Evolutionary conservation across 2,329 filamentous ascomycete genomes (phyloP).

Genomic region (Scytalidium lignicola): DNA sequence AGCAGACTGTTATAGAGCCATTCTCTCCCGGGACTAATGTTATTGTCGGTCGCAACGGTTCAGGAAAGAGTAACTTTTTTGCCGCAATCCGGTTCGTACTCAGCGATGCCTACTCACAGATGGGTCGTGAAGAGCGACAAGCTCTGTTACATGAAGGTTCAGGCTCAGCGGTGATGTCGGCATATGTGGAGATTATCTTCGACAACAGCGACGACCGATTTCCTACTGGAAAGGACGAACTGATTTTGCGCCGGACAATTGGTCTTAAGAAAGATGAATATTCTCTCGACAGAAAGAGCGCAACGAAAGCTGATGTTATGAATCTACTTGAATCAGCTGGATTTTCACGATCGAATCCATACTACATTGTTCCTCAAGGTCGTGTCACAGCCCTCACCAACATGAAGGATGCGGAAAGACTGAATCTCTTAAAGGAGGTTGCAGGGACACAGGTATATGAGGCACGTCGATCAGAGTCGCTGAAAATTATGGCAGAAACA

Average conservation of each 20-base stretch:
- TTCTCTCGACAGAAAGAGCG: constrained; percentile 93
- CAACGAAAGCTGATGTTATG: constrained; percentile 89
- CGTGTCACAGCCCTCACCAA: constrained; percentile 94
- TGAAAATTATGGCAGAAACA: constrained; percentile 96
- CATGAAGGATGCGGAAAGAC: constrained; percentile 92
- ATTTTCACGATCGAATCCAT: constrained; percentile 95
- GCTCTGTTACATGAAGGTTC: constrained; percentile 96
- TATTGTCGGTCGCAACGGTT: constrained; percentile 97
- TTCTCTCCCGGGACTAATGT: constrained; percentile 98
- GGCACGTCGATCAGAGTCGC: constrained; percentile 79
- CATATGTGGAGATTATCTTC: constrained; percentile 99
- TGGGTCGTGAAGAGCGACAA: constrained; percentile 93
- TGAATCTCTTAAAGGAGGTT: constrained; percentile 94
- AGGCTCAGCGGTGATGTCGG: constrained; percentile 95
- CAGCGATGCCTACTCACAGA: constrained; percentile 93
- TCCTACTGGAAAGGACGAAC: constrained; percentile 84
- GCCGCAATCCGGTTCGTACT: constrained; percentile 97
- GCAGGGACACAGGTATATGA: constrained; percentile 97
- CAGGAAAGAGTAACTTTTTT: constrained; percentile 99
- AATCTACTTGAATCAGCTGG: constrained; percentile 93
- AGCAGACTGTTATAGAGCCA: constrained; percentile 96
- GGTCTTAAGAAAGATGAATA: constrained; percentile 98
- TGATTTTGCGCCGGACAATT: constrained; percentile 88
- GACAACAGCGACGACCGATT: constrained; percentile 97
- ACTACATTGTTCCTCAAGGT: constrained; percentile 98